Base-by-base conservation (phyloP, 2,329 filamentous ascomycete species). In the Alternaria arborescens region DNA sequence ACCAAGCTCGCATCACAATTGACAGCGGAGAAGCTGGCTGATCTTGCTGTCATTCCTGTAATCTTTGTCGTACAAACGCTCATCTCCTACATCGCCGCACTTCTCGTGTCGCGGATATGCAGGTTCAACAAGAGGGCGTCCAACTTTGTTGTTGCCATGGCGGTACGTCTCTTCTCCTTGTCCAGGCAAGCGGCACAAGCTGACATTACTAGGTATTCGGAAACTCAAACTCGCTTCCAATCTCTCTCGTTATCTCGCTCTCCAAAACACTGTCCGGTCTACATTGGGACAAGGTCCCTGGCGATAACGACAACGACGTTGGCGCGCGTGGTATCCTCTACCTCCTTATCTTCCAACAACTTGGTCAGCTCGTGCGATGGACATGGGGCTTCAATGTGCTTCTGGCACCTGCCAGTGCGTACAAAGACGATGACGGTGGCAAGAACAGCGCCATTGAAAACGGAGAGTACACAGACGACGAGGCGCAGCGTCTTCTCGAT, bases 81-180 rank as follows among this genome's bases (percentile, higher is more conserved):
- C 8, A 89, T 98, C 28, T 98, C 94, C 14, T 99, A 93, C 81
- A 55, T 87, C 3, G 92, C 93, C 55, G 89, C 94, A 3, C 81
- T 88, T 8, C 72, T 85, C 12, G 87, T 98, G 55, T 87, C 91
- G 18, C 90, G 87, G 79, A 82, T 88, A 50, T 97, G 94, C 77
- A 85, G 91, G 16, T 94, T 99, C 80, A 88, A 88, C 71, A 93
- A 91, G 78, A 88, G 94, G 64, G 91, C 93, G 42, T 87, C 90
- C 67, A 99, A 99, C 81, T 99, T 99, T 74, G 91, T 99, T 42
- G 91, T 93, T 32, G 95, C 95, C 54, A 99, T 99, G 95, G 94
- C 92, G 50, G 88, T 89, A 82, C 67, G 84, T 54, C 79, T 18
- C 41, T 22, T 47, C 40, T 16, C 18, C 18, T 41, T 40, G 10